These are phyloP conservation scores for Podospora pseudoanserina DNA, from an alignment of 495 filamentous ascomycete species.

Conservation along the genomic window DNA sequence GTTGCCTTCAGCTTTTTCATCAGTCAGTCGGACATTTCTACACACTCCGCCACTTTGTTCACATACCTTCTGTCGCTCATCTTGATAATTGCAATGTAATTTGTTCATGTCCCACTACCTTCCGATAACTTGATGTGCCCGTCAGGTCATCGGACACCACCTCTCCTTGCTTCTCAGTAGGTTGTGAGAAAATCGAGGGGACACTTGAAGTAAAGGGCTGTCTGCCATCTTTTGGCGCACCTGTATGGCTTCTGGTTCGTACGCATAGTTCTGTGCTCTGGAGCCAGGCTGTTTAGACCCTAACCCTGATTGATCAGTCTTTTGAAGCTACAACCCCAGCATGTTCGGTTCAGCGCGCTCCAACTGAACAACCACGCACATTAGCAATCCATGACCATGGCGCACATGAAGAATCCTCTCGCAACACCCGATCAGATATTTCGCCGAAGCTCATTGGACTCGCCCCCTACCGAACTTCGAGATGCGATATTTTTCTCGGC, in stretches of 20 bases:
- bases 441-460: slow-evolving; percentile 49
- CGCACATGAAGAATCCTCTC: slow-evolving; percentile 74
- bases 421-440: slow-evolving; percentile 78
- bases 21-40: neutral
- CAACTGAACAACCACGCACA: slow-evolving; percentile 1
- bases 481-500: slow-evolving; percentile 63
- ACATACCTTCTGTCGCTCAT: too few species aligned
- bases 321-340: neutral
- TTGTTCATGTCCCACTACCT: too few species aligned
- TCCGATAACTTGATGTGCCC: too few species aligned
- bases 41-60: too few species aligned
- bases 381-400: slow-evolving; percentile 34
- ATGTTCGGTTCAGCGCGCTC: neutral
- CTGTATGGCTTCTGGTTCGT: too few species aligned
- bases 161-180: too few species aligned
- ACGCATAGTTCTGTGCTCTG: too few species aligned
- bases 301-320: neutral
- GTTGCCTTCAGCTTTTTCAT: neutral
- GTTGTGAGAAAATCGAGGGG: too few species aligned
- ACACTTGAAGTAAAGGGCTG: too few species aligned
- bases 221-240: too few species aligned
- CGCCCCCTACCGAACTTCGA: slow-evolving; percentile 75
- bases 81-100: too few species aligned
- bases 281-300: neutral
- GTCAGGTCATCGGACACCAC: too few species aligned